Conservation (phyloP, 805 yeast species). For the Spathaspora sp. region DNA sequence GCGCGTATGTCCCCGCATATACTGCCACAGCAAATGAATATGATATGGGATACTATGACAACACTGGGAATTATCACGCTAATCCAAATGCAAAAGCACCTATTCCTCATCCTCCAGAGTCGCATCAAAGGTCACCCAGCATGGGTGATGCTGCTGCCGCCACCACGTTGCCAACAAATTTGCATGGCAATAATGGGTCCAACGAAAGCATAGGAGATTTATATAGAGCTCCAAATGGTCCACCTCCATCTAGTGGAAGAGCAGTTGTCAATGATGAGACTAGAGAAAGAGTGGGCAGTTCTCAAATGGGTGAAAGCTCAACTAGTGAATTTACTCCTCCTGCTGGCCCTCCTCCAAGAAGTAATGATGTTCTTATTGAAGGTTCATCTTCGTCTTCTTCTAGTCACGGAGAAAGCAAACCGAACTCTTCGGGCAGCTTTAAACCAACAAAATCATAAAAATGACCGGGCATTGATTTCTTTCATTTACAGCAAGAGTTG, state of each 20-base stretch:
- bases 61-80: slow-evolving; percentile 45
- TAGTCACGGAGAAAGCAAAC: not conserved
- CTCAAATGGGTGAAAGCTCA: not conserved
- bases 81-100: slow-evolving; percentile 27
- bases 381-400: not conserved
- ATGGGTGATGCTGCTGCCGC: not conserved
- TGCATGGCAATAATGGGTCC: not conserved
- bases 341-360: not conserved
- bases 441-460: not conserved
- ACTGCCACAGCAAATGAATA: slow-evolving; percentile 62
- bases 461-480: not conserved
- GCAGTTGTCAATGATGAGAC: not conserved
- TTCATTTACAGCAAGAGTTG: not conserved
- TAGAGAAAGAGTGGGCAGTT: not conserved
- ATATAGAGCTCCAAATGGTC: slow-evolving; percentile 4
- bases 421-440: not conserved
- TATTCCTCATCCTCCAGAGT: slow-evolving; percentile 16
- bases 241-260: not conserved
- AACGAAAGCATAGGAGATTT: slow-evolving; percentile 5
- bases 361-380: not conserved
- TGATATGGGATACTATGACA: slow-evolving; percentile 78
- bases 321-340: not conserved
- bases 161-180: not conserved
- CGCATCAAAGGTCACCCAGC: slow-evolving; percentile 16
- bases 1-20: slow-evolving; percentile 61